These are phyloP conservation scores for Hanseniaspora jakobsenii DNA, from an alignment of 805 yeast genomes.

Conservation along the genomic window DNA sequence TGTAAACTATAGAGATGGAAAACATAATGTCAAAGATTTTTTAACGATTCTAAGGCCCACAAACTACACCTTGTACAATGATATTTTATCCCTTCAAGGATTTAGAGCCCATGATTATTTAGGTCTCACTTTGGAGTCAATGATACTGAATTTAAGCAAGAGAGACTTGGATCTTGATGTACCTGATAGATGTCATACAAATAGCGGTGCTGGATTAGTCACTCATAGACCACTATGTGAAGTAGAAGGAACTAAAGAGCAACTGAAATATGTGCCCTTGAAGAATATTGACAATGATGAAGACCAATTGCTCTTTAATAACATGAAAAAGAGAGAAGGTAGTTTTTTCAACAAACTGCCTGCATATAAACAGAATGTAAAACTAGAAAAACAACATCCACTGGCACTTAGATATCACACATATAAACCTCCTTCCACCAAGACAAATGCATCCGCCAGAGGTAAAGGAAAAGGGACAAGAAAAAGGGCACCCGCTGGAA, in stretches of 20 bases:
- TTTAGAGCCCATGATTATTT: slow-evolving; percentile 11
- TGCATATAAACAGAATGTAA: slow-evolving; percentile 12
- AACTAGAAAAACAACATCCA: slow-evolving; percentile 14
- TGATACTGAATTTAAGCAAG: slow-evolving; percentile 7
- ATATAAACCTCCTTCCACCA: slow-evolving; percentile 6
- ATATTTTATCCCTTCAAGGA: slow-evolving; percentile 6
- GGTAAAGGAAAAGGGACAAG: neutral
- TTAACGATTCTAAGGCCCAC: slow-evolving; percentile 9
- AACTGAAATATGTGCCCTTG: slow-evolving; percentile 8
- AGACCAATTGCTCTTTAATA: slow-evolving; percentile 2
- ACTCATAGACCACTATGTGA: slow-evolving; percentile 4
- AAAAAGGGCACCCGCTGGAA: slow-evolving; percentile 3
- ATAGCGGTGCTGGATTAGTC: neutral
- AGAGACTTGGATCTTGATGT: slow-evolving; percentile 10
- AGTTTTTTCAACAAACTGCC: slow-evolving; percentile 11
- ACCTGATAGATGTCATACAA: neutral
- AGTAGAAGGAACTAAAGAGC: slow-evolving; percentile 3
- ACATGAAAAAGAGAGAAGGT: slow-evolving; percentile 6
- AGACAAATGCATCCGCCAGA: neutral
- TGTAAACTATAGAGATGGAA: slow-evolving; percentile 12
- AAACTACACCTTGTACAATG: slow-evolving; percentile 9
- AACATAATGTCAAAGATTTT: slow-evolving; percentile 11
- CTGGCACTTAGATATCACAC: slow-evolving; percentile 12
- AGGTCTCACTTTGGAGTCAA: slow-evolving; percentile 6
- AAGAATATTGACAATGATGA: slow-evolving; percentile 10